phyloP scores from a whole-genome alignment of 352 stramenopile species.

The Phytophthora tubulina region DNA sequence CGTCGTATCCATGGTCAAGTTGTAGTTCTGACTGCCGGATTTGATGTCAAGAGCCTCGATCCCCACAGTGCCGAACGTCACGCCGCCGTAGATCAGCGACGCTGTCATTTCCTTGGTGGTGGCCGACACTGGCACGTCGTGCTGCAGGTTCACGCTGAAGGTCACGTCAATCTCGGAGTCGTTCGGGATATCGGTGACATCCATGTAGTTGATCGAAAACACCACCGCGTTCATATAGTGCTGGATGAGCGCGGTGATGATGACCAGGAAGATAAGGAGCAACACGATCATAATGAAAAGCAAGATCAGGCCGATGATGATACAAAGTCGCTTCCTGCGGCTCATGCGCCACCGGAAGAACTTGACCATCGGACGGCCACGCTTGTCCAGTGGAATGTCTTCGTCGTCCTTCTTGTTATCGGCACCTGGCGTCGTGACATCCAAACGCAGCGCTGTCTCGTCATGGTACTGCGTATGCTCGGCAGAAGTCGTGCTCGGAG shows the following conservation, averaged over 20 bases:
- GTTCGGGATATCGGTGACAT: slow-evolving; percentile 55
- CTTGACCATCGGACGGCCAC: slow-evolving; percentile 39
- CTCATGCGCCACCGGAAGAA: slow-evolving; percentile 65
- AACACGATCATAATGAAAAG: slow-evolving; percentile 51
- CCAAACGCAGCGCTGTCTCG: slow-evolving; percentile 23
- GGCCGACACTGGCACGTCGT: slow-evolving; percentile 50
- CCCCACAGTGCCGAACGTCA: slow-evolving; percentile 50
- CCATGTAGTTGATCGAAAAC: slow-evolving; percentile 70
- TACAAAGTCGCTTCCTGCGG: slow-evolving; percentile 46
- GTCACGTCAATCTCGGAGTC: slow-evolving; percentile 55
- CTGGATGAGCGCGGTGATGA: slow-evolving; percentile 65
- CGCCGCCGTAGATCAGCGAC: slow-evolving; percentile 48
- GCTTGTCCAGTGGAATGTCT: slow-evolving; percentile 27
- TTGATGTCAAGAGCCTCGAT: slow-evolving; percentile 59
- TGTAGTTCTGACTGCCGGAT: slow-evolving; percentile 56
- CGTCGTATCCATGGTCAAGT: slow-evolving; percentile 54
- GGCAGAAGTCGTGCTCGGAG: slow-evolving; percentile 16
- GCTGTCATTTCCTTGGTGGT: slow-evolving; percentile 54
- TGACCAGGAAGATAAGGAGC: slow-evolving; percentile 64
- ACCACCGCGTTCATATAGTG: slow-evolving; percentile 62
- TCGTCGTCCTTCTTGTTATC: slow-evolving; percentile 32
- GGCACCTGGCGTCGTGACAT: slow-evolving; percentile 24
- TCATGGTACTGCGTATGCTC: slow-evolving; percentile 37
- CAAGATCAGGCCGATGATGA: slow-evolving; percentile 49
- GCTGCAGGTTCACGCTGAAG: slow-evolving; percentile 59